These are phyloP conservation scores for Scutellaria baicalensis DNA, from an alignment of 257 asterid species.

Conservation along the genomic window DNA sequence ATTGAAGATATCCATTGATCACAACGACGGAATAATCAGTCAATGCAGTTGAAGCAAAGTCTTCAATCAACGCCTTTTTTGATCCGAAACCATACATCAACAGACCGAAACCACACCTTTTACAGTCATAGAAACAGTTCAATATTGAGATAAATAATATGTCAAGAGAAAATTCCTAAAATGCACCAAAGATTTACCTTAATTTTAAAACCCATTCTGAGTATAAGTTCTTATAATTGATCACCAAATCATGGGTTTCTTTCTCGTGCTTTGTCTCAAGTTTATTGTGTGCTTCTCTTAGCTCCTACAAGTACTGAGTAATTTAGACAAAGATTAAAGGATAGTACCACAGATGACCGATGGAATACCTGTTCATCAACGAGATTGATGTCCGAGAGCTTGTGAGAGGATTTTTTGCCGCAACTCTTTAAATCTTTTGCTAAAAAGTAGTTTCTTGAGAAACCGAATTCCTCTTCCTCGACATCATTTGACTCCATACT, in stretches of 20 bases:
- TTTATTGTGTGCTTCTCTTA: conserved; percentile 58
- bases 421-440: conserved; percentile 74
- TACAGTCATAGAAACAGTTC: neutral
- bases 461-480: conserved; percentile 81
- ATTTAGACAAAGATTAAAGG: neutral
- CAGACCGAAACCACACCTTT: conserved; percentile 78
- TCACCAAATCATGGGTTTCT: conserved; percentile 50
- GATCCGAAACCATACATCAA: conserved; percentile 96
- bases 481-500: conserved; percentile 44
- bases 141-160: neutral
- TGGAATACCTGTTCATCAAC: conserved; percentile 75
- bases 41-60: conserved; percentile 70
- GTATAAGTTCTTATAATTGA: conserved; percentile 50
- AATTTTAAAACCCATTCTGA: conserved; percentile 60
- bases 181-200: conserved; percentile 28
- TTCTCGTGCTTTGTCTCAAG: conserved; percentile 74
- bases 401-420: conserved; percentile 57
- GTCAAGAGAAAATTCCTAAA: neutral
- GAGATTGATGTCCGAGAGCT: conserved; percentile 54
- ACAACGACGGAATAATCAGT: conserved; percentile 74
- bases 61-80: conserved; percentile 74
- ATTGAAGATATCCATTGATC: conserved; percentile 84
- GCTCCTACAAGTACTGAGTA: conserved; percentile 39
- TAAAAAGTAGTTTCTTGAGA: conserved; percentile 84
- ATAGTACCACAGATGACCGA: neutral